Conservation (phyloP, 108 stramenopile species). For the Skeletonema marinoi region DNA sequence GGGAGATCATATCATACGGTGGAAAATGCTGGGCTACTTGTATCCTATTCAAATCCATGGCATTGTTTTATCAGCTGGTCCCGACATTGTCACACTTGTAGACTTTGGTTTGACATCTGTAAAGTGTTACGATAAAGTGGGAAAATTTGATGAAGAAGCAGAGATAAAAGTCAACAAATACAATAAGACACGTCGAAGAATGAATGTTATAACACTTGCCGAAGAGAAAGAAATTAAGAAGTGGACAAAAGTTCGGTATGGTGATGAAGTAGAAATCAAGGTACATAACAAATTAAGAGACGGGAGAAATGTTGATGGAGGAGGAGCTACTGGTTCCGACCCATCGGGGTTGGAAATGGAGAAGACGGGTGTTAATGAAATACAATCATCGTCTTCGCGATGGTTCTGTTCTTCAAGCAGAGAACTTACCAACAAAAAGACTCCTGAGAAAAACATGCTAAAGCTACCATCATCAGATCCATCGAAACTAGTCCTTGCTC, state of each 20-base stretch:
- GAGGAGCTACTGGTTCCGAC: background rate
- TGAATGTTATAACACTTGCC: constrained; percentile 53
- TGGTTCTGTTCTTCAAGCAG: background rate
- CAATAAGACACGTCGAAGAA: constrained; percentile 39
- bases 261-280: constrained; percentile 31
- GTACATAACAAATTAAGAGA: constrained; percentile 14
- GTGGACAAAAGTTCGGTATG: constrained; percentile 53
- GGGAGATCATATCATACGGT: constrained; percentile 59
- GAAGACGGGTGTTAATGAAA: background rate
- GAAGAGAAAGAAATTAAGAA: constrained; percentile 57
- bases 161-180: constrained; percentile 9
- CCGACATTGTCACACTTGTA: constrained; percentile 51
- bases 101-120: constrained; percentile 61
- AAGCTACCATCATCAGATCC: constrained; percentile 59
- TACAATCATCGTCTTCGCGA: background rate
- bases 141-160: constrained; percentile 13
- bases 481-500: constrained; percentile 48
- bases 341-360: constrained; percentile 12
- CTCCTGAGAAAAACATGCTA: background rate
- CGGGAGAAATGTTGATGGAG: background rate
- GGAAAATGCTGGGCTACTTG: constrained; percentile 45
- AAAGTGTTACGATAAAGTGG: constrained; percentile 29
- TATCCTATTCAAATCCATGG: constrained; percentile 68
- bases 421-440: background rate
- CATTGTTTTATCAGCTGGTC: constrained; percentile 55